phyloP scores from a whole-genome alignment of 2,329 filamentous ascomycete genomes.

The Orbilia brochopaga region DNA sequence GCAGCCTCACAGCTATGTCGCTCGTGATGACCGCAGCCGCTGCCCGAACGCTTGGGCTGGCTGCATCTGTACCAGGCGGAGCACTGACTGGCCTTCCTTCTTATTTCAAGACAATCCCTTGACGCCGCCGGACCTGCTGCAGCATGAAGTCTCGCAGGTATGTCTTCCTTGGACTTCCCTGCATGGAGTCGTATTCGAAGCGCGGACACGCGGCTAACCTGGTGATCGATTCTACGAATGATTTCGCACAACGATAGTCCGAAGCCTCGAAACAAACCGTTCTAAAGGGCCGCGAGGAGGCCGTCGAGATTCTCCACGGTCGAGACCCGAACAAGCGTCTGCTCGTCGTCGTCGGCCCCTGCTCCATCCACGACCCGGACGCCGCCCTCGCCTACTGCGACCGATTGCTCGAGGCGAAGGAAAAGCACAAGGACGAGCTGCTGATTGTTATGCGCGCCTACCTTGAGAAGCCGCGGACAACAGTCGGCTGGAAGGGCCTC shows the following conservation, averaged over 20 bases:
- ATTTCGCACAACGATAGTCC: too few relatives aligned
- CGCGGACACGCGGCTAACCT: not conserved
- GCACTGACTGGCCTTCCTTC: conserved; percentile 36
- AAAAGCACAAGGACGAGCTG: conserved; percentile 81
- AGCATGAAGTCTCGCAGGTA: conserved; percentile 79
- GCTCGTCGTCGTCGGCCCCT: conserved; percentile 91
- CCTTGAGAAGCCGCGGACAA: conserved; percentile 97
- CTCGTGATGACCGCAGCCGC: not conserved
- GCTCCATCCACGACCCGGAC: conserved; percentile 93
- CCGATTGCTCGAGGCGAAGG: conserved; percentile 75
- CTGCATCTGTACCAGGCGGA: conserved; percentile 49
- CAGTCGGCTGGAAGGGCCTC: conserved; percentile 97
- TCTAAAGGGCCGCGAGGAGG: conserved; percentile 68
- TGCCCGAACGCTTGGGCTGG: conserved; percentile 38
- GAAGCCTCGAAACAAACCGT: conserved; percentile 63
- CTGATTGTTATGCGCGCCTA: conserved; percentile 97
- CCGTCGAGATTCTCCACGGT: conserved; percentile 72
- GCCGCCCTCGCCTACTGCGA: conserved; percentile 86
- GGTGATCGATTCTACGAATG: too few relatives aligned
- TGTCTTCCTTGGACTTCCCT: not conserved
- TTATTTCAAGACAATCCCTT: conserved; percentile 73
- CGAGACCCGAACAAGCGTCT: conserved; percentile 75
- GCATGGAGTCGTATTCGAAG: not conserved
- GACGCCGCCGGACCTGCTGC: conserved; percentile 89
- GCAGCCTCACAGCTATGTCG: conserved; percentile 3